These are phyloP conservation scores for Trichopus zeylanicus DNA, from an alignment of 116 monocot genomes.

Conservation along the genomic window DNA sequence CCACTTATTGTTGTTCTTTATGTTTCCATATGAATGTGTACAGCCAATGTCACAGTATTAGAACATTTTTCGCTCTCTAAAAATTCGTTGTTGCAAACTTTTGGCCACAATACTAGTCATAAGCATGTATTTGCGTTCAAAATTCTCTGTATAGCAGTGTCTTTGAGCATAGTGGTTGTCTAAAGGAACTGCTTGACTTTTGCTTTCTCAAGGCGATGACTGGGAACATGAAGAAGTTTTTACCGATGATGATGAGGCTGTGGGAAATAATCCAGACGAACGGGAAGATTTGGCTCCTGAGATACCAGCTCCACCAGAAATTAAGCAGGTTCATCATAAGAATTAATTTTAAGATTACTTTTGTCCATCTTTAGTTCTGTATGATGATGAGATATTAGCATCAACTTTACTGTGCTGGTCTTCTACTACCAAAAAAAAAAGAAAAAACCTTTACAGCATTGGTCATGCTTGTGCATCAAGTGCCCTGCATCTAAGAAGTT, in stretches of 20 bases:
- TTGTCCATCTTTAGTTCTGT: too few relatives aligned
- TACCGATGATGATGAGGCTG: constrained; percentile 99
- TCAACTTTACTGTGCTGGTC: too few relatives aligned
- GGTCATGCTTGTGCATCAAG: too few relatives aligned
- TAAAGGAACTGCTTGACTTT: background rate
- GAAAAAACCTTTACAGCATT: too few relatives aligned
- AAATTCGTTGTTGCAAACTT: background rate
- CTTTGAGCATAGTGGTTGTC: background rate
- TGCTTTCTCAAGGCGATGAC: constrained; percentile 71
- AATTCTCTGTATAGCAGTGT: background rate
- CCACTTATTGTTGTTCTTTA: too few relatives aligned
- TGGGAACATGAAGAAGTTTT: constrained; percentile 99
- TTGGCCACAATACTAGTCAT: background rate
- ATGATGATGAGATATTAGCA: too few relatives aligned
- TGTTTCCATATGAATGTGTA: too few relatives aligned
- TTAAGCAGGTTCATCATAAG: constrained; percentile 53
- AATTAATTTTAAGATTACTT: background rate
- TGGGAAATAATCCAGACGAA: constrained; percentile 90
- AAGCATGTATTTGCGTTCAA: background rate
- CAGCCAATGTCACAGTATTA: background rate
- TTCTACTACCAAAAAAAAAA: too few relatives aligned
- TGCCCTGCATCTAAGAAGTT: too few relatives aligned
- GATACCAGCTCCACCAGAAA: constrained; percentile 85
- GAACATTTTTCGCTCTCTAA: background rate
- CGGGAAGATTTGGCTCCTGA: constrained; percentile 83